Base-by-base conservation (phyloP, 495 filamentous ascomycete species). In the Saxophila tyrrhenica region DNA sequence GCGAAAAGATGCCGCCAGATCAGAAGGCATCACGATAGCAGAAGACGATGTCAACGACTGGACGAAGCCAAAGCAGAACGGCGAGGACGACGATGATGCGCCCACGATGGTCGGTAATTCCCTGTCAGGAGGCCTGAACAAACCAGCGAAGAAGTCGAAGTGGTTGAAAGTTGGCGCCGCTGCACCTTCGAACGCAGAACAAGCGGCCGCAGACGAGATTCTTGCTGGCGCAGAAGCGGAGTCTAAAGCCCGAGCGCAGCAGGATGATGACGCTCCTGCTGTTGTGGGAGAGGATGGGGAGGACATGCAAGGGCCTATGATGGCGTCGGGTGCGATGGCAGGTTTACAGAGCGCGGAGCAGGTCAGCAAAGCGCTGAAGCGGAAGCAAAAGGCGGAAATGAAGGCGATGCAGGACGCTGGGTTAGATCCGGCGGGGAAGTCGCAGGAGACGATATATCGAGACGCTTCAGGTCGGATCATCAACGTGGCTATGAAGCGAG, bases 391-490 rank as follows among this genome's bases (percentile, higher is more conserved):
- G 25, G 72, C 72, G 24, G 70, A 76, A 50, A 62, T 67, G 3
- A 77, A 77, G 47, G 71, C 72, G 15, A 78, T 70, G 38, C 67
- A 75, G 53, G 64, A 59, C 70, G 57, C 64, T 61, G 48, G 73
- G 13, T 72, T 72, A 22, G 67, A 69, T 13, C 65, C 72, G 41
- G 60, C 62, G 3, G 59, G 52, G 3, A 70, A 70, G 23, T 72
- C 74, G 8, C 77, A 79, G 56, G 89, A 97, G 68, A 89, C 91
- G 0, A 86, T 96, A 42, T 92, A 96, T 64, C 83, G 92, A 48
- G 92, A 98, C 73, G 92, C 92, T 11, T 89, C 83, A 2, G 92
- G 92, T 2, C 78, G 90, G 19, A 83, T 95, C 13, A 86, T 97
- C 56, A 94, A 97, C 63, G 82, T 95, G 8, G 78, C 83, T 1